Conservation (phyloP, 305 asterid species). For the Stenogyne calaminthoides region DNA sequence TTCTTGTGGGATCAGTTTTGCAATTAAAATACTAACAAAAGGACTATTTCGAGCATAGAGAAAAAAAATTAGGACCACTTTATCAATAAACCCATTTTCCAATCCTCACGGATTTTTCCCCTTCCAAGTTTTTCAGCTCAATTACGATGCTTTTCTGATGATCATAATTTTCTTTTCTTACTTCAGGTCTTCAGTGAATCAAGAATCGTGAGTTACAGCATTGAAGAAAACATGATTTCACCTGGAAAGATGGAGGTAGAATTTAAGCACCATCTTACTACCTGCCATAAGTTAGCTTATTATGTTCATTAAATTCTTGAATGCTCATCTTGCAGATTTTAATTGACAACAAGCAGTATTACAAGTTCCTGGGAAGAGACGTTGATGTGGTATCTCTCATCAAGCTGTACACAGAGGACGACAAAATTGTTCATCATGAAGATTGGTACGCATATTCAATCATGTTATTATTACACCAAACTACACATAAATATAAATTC, state of each 20-base stretch:
- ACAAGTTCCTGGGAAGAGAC: constrained; percentile 77
- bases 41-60: too few species aligned
- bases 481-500: background rate
- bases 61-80: too few species aligned
- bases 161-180: background rate
- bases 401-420: constrained; percentile 67
- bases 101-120: background rate
- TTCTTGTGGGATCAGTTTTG: too few species aligned
- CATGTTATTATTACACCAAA: background rate
- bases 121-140: background rate
- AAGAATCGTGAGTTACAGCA: constrained; percentile 64
- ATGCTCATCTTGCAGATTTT: constrained; percentile 52
- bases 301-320: background rate
- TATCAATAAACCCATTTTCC: background rate
- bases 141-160: background rate
- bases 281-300: background rate
- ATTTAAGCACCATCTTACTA: background rate
- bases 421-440: constrained; percentile 77
- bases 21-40: too few species aligned
- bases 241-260: constrained; percentile 72
- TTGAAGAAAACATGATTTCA: constrained; percentile 56
- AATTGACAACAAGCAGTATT: constrained; percentile 79
- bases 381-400: constrained; percentile 78
- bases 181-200: constrained; percentile 79
- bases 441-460: constrained; percentile 54